Evolutionary conservation across 345 rosid species (phyloP), one percentile per base, ranked within the genome.

Genomic region (Physaria fendleri): DNA sequence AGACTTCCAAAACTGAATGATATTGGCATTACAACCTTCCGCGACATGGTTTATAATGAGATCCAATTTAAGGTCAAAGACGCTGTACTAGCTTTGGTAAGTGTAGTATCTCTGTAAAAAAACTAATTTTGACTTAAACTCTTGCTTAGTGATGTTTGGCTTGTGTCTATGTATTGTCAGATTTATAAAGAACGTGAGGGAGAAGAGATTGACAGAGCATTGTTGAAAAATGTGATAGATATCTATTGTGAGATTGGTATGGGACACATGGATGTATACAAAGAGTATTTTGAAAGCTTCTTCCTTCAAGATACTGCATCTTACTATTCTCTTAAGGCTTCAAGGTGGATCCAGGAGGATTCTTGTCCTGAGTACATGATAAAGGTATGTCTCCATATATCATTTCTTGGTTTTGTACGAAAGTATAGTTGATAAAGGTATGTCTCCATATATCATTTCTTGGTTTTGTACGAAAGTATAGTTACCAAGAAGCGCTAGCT

Each of bases 101-200:
- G n/a, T n/a, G n/a, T n/a, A n/a, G n/a, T n/a, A n/a, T 25, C 20
- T 32, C 22, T 59, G 18, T 44, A 2, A 8, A 21, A 30, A 23
- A 32, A 21, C 6, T 5, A 34, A 6, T 3, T n/a, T n/a, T 21
- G 21, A 25, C 11, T 14, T n/a, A n/a, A 10, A 34, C n/a, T 45
- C 35, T 15, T 5, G 11, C 21, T 45, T 22, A 12, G 15, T 44
- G 11, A 22, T 6, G 33, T n/a, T 8, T 22, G 27, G 8, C 39
- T 53, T 15, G 22, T 39, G 16, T 22, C 48, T 37, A 56, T 47
- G n/a, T 40, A 5, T 22, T 40, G 3, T 2, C 59, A 67, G 72
- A 48, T 59, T 73, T 79, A 79, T 40, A 79, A 79, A 69, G 98
- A 92, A 61, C 87, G 95, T 0, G 95, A 88, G 45, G 97, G 95